Conservation (phyloP, 352 stramenopile genomes). For the Thalassiosira mediterranea region DNA sequence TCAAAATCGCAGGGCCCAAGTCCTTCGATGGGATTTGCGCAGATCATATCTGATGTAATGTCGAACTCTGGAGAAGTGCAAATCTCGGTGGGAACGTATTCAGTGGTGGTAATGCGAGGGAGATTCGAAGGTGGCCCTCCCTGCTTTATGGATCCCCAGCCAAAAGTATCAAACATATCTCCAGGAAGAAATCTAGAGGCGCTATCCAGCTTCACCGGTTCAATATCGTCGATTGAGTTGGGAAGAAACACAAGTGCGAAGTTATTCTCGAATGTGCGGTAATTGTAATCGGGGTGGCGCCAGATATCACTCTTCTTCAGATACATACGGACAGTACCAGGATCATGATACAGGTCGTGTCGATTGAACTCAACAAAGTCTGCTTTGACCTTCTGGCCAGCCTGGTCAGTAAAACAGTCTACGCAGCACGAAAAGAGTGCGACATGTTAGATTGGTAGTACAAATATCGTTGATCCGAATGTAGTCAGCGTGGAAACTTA, state of each 20-base stretch:
- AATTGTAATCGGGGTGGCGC: conserved; percentile 7
- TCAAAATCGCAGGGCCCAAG: not conserved
- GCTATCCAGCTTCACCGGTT: conserved; percentile 14
- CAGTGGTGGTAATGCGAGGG: not conserved
- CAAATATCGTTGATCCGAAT: too few relatives aligned
- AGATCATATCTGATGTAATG: conserved; percentile 13
- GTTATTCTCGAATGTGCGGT: conserved; percentile 6
- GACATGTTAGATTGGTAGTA: too few relatives aligned
- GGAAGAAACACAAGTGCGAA: conserved; percentile 16
- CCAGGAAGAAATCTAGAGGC: not conserved
- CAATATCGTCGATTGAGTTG: not conserved
- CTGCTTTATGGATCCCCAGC: not conserved
- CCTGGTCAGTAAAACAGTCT: conserved; percentile 17
- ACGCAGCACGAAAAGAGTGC: too few relatives aligned
- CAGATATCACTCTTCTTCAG: conserved; percentile 13
- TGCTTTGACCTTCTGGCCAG: not conserved
- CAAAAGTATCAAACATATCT: not conserved
- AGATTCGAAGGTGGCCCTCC: not conserved
- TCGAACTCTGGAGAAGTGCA: conserved; percentile 7
- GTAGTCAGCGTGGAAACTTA: too few relatives aligned
- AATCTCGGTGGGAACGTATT: not conserved
- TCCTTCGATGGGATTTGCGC: not conserved
- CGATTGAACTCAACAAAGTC: conserved; percentile 10
- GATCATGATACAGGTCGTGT: not conserved
- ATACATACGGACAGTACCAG: not conserved